A percentile compares a stretch with the other conserved stretches of the same genome.
These are phyloP conservation scores for Ogataea zsoltii DNA, from an alignment of 805 yeast species.

Conservation along the genomic window DNA sequence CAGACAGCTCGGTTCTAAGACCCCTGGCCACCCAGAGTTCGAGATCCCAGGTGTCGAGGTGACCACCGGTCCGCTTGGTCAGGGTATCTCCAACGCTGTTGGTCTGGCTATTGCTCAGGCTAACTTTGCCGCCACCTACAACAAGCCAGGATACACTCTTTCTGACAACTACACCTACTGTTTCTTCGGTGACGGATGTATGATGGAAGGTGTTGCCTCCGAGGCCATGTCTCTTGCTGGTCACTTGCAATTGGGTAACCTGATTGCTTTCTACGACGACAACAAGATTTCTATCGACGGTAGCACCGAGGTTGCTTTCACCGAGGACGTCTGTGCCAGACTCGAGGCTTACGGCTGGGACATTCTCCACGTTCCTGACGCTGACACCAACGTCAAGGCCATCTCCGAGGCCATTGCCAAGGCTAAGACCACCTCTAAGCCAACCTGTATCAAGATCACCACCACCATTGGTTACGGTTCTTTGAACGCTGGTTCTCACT, in stretches of 20 bases:
- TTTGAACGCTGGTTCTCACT: slow-evolving; percentile 75
- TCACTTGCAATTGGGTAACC: slow-evolving; percentile 88
- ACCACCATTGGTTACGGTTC: slow-evolving; percentile 97
- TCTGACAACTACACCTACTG: slow-evolving; percentile 76
- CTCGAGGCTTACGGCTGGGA: slow-evolving; percentile 96
- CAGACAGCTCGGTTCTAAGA: slow-evolving; percentile 86
- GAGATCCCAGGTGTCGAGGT: slow-evolving; percentile 94
- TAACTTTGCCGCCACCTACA: slow-evolving; percentile 88
- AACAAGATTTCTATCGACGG: slow-evolving; percentile 98
- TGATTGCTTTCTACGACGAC: slow-evolving; percentile 95
- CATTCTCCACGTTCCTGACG: slow-evolving; percentile 71
- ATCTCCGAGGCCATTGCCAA: slow-evolving; percentile 70
- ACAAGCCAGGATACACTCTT: slow-evolving; percentile 77
- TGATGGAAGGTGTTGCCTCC: slow-evolving; percentile 96
- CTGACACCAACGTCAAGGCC: slow-evolving; percentile 74
- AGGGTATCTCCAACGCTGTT: slow-evolving; percentile 94
- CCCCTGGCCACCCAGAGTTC: slow-evolving; percentile 97
- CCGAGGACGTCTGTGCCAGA: slow-evolving; percentile 86
- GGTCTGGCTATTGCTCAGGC: slow-evolving; percentile 95
- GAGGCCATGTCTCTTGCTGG: slow-evolving; percentile 97
- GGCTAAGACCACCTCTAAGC: slow-evolving; percentile 83
- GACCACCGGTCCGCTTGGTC: slow-evolving; percentile 98
- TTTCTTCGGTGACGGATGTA: slow-evolving; percentile 96
- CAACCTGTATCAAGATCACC: slow-evolving; percentile 82
- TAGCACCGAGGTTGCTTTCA: slow-evolving; percentile 82